These are phyloP conservation scores for Tylopilus balloui DNA, from an alignment of 768 basidiomycete species.

Conservation along the genomic window DNA sequence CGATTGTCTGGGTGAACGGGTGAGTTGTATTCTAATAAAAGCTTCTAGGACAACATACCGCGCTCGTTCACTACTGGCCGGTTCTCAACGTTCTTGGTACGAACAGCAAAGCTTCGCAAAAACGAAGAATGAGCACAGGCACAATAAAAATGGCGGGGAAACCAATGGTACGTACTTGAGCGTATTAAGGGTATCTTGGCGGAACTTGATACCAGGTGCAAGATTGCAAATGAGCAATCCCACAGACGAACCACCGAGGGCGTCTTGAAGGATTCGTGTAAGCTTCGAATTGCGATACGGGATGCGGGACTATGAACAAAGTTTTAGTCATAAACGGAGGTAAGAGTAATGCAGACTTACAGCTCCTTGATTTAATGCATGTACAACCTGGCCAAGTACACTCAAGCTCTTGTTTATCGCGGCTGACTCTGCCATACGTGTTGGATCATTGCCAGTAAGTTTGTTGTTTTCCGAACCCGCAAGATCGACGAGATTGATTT, in stretches of 20 bases:
- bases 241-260: constrained; percentile 76
- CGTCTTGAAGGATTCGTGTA: constrained; percentile 86
- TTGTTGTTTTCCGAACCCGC: constrained; percentile 93
- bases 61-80: constrained; percentile 74
- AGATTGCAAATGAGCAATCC: constrained; percentile 84
- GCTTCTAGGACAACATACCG: constrained; percentile 40
- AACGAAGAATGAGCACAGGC: neutral
- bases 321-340: constrained; percentile 6
- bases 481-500: constrained; percentile 83
- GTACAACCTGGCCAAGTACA: constrained; percentile 83
- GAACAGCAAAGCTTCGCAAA: constrained; percentile 62
- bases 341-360: constrained; percentile 31
- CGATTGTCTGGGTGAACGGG: constrained; percentile 45
- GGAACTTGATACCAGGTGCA: constrained; percentile 75
- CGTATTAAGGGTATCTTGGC: constrained; percentile 86
- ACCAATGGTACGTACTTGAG: constrained; percentile 56
- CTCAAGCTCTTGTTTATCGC: constrained; percentile 90
- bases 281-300: constrained; percentile 90
- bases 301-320: constrained; percentile 54
- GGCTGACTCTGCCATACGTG: constrained; percentile 83
- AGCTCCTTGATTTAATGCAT: constrained; percentile 72
- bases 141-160: neutral
- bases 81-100: constrained; percentile 85
- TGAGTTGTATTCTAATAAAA: neutral
- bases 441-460: constrained; percentile 80